Evolutionary conservation across 257 asterid genomes (phyloP).

Genomic region (Voacanga thouarsii): DNA sequence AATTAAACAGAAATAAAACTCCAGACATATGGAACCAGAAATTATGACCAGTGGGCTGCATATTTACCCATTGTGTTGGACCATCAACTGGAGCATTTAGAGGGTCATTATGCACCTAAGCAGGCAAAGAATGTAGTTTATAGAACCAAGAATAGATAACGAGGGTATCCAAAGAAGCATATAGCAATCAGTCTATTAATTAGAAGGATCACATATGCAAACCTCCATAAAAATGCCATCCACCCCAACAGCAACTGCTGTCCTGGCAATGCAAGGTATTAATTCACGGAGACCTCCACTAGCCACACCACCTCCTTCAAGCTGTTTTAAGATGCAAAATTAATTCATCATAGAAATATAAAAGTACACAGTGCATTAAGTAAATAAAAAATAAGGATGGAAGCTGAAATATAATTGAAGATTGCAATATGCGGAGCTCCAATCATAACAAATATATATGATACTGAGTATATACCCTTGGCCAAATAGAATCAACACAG

Average conservation of each 20-base stretch:
- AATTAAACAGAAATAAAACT: background rate
- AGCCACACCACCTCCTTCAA: conserved; percentile 98
- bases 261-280: conserved; percentile 94
- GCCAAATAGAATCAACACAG: background rate
- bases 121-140: conserved; percentile 13
- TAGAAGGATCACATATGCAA: background rate
- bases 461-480: background rate
- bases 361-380: background rate
- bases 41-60: background rate
- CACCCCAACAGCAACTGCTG: conserved; percentile 96
- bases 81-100: conserved; percentile 96
- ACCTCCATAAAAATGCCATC: conserved; percentile 99
- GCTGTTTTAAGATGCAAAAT: conserved; percentile 38
- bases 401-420: background rate
- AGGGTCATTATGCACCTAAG: conserved; percentile 89
- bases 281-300: conserved; percentile 98
- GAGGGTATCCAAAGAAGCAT: no score
- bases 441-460: background rate
- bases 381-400: background rate
- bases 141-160: background rate
- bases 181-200: background rate
- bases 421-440: no score
- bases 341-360: background rate
- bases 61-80: conserved; percentile 95
- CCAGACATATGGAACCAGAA: background rate